phyloP scores from a whole-genome alignment of 768 basidiomycete genomes.

The Leccinum rimulosum region DNA sequence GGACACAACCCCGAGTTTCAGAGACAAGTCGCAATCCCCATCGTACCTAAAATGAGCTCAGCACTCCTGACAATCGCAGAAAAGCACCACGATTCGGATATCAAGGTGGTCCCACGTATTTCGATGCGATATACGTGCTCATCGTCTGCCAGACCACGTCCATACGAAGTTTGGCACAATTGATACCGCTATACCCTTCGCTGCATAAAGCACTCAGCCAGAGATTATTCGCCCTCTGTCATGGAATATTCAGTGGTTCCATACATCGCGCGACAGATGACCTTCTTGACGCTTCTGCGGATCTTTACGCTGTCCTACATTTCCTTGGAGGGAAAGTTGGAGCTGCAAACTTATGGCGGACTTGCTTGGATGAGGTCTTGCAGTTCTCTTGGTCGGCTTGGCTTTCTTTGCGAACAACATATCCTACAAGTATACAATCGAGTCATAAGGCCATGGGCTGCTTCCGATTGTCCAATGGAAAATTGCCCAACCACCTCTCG shows the following conservation, averaged over 20 bases:
- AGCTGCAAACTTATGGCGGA: slow-evolving; percentile 69
- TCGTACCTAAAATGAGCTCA: slow-evolving; percentile 66
- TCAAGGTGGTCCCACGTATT: slow-evolving; percentile 45
- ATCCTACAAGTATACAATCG: slow-evolving; percentile 38
- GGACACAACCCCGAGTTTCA: slow-evolving; percentile 74
- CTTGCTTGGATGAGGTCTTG: slow-evolving; percentile 68
- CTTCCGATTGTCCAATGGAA: slow-evolving; percentile 9
- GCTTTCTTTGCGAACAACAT: slow-evolving; percentile 57
- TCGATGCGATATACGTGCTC: slow-evolving; percentile 1
- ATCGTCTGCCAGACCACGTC: slow-evolving; percentile 40
- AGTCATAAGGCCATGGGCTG: slow-evolving; percentile 6
- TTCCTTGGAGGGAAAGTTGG: slow-evolving; percentile 79
- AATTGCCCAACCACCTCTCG: slow-evolving; percentile 7
- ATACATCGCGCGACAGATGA: slow-evolving; percentile 40
- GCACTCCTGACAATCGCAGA: slow-evolving; percentile 58
- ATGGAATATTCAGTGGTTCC: slow-evolving; percentile 57
- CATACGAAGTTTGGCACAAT: slow-evolving; percentile 47
- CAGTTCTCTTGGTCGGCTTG: slow-evolving; percentile 66
- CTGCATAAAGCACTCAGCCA: slow-evolving; percentile 55
- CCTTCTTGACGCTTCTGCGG: slow-evolving; percentile 46
- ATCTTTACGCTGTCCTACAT: slow-evolving; percentile 62
- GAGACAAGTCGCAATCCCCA: slow-evolving; percentile 70
- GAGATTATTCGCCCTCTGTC: slow-evolving; percentile 50
- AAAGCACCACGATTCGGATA: slow-evolving; percentile 45
- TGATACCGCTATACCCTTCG: slow-evolving; percentile 67